Base-by-base conservation (phyloP, 225 moss, liverwort and hornwort species). In the Thuidium tamariscinum region DNA sequence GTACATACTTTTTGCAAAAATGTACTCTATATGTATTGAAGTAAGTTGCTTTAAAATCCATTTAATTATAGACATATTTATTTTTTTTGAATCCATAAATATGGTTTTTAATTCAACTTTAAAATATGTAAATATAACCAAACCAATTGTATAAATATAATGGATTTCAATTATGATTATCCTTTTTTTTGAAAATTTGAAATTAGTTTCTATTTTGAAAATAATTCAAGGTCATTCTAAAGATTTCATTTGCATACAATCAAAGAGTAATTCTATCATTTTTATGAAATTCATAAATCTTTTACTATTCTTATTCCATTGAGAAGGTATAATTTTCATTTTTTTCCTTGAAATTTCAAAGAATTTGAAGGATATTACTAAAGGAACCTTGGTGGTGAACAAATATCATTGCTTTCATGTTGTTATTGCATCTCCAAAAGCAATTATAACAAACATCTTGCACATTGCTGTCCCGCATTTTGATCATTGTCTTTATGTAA, bases 201-300 rank as follows among this genome's bases (percentile, higher is more conserved):
- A 73, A 32, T 20, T 48, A 2, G 0, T 48, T 49, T 0, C 1
- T 7, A 7, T 73, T 73, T 49, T 0, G 2, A 12, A 32, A 48
- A 19, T 11, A 48, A 48, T 49, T n/a, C n/a, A n/a, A n/a, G n/a
- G n/a, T n/a, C n/a, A n/a, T n/a, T 1, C 11, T 7, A 19, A 11
- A 0, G 0, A 7, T 32, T 48, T 11, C 0, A 32, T 1, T 19
- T 20, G 4, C 4, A 7, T 32, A 7, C 1, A 18, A 0, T 19
- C 3, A 48, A 30, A 30, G 19, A 30, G 32, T 5, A 30, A 20
- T 0, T 49, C 7, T 12, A 7, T 74, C 3, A 49, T 74, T 20
- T 8, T 12, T 49, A 74, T 20, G 1, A 10, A 29, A 17, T 5
- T 71, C 29, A 29, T 71, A 9, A 10, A 10, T 17, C 11, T 74